Conservation (phyloP, 164 flowering plant genomes). For the Magnolia officinalis region DNA sequence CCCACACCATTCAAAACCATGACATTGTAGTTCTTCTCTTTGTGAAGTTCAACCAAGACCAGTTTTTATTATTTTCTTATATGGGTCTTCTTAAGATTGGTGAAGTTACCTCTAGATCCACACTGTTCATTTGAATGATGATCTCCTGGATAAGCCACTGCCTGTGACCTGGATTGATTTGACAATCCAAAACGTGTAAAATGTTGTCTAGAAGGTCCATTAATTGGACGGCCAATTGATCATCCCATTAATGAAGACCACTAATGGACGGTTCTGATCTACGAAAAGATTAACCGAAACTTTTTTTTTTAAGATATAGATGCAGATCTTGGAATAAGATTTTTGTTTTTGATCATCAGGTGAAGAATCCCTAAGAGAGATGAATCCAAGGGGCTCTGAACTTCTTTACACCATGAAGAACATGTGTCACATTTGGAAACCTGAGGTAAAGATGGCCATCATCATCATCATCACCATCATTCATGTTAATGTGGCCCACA, state of each 20-base stretch:
- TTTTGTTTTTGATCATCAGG: slow-evolving; percentile 16
- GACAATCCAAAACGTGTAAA: no score
- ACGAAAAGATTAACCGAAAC: no score
- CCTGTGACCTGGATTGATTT: no score
- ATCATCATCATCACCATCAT: no score
- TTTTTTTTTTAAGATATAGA: neutral
- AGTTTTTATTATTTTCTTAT: neutral
- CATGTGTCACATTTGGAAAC: slow-evolving; percentile 49
- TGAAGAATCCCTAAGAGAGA: slow-evolving; percentile 29
- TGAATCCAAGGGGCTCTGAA: slow-evolving; percentile 39
- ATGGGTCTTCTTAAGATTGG: neutral
- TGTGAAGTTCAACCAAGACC: slow-evolving; percentile 50
- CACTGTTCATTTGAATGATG: no score
- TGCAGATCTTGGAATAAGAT: neutral
- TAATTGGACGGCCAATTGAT: no score
- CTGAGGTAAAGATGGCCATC: slow-evolving; percentile 47
- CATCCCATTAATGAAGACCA: no score
- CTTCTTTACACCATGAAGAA: slow-evolving; percentile 46
- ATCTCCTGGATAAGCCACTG: no score
- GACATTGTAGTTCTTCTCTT: slow-evolving; percentile 62
- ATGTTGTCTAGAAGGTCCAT: no score
- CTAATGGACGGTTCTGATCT: no score
- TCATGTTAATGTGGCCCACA: neutral
- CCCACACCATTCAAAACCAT: slow-evolving; percentile 63
- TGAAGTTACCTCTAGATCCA: no score